Evolutionary conservation across 768 basidiomycete genomes (phyloP), one percentile per base, ranked within the genome.

Genomic region (Lactarius pseudohatsudake): DNA sequence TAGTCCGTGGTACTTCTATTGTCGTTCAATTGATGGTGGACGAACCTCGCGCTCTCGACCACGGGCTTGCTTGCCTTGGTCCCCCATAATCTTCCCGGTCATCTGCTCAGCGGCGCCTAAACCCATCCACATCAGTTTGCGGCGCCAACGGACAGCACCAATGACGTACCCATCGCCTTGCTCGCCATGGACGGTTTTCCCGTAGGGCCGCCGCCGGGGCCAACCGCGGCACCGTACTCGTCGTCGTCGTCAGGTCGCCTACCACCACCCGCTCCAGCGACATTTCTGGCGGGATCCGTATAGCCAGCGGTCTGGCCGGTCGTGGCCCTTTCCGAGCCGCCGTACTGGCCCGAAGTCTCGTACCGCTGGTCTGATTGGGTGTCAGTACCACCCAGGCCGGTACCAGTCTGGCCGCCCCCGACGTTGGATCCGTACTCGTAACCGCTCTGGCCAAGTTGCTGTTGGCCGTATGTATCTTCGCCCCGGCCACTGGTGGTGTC

Each of bases 1-100:
- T 57, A 67, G 53, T 41, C 5, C 8, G 38, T 53, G 47, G 18
- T 28, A 50, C 40, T 54, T 36, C 18, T 20, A 50, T 1, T 20
- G 47, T 26, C 1, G 15, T 16, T 34, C 43, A 61, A 28, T 22
- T 59, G 20, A 11, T 15, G 41, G 16, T 28, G 47, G 47, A 57
- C 32, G 8, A 26, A 71, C 70, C 68, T 71, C 22, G 40, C 70
- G 70, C 50, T 70, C 63, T 22, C 59, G 62, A 7, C 68, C 70
- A 26, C 64, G 59, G 59, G 62, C 26, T 56, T 59, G 54, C 68
- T 6, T 65, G 2, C 53, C 64, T 43, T 50, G 36, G 36, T 69
- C 62, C 10, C 70, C 56, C 4, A 32, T 54, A 11, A 63, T 28
- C 11, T 69, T 71, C 0, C 68, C 70, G 0, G 43, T 20, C 34